Evolutionary conservation across 345 rosid genomes (phyloP), one percentile per base, ranked within the genome.

Genomic region (Corymbia maculata): DNA sequence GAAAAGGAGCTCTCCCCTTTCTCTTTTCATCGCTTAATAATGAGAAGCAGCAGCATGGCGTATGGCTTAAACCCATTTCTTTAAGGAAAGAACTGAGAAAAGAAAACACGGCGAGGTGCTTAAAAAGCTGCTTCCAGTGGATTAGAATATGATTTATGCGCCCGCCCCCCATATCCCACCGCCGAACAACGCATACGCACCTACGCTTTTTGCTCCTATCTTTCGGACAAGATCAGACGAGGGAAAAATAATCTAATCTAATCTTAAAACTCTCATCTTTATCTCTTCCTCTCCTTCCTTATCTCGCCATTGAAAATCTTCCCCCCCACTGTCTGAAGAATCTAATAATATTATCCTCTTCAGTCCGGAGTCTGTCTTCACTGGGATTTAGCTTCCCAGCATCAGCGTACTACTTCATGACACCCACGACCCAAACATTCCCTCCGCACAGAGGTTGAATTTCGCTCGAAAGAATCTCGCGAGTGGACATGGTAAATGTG

Each of bases 171-270:
- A 44, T 16, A 75, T 42, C 84, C 49, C 49, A 75, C 82, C 49
- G 49, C 84, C 84, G 49, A 75, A 21, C 14, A 11, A 36, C 84
- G 47, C 84, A 42, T 75, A 19, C 84, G 84, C 64, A 51, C 86
- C 64, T 82, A 85, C 90, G 86, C 94, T 92, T 93, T 93, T 90
- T 89, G 95, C 92, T 91, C 87, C 95, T 91, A 87, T 79, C 68
- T 92, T 87, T 89, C 91, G 68, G 93, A 92, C 94, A 92, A 22
- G 59, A 90, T 88, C 89, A 87, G 30, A 88, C 50, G 85, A 66
- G 86, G 86, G 51, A 59, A 86, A 26, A 52, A 22, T n/a, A 21
- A 86, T 86, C 68, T 52, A 42, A 75, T 75, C 84, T 42, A 75
- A 75, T 75, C 49, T 75, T 42, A 21, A 19, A 75, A 55, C 80